Evolutionary conservation across 2,329 filamentous ascomycete genomes (phyloP).

Genomic region (Exophiala viscosa): DNA sequence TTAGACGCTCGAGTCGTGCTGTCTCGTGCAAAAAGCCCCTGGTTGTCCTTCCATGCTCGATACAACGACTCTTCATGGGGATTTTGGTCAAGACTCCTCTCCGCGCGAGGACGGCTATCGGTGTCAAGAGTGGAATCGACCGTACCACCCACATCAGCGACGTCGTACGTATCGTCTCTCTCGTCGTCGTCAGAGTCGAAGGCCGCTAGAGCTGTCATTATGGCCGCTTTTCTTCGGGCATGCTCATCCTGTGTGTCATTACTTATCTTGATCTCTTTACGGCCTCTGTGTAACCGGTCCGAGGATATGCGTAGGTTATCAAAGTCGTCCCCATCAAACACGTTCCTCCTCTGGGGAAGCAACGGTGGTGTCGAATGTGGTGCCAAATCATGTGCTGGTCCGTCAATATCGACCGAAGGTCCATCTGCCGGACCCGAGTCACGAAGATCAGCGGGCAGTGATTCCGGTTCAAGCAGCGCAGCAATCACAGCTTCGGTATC

Average conservation of each 20-base stretch:
- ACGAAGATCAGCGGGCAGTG: conserved; percentile 66
- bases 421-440: conserved; percentile 23
- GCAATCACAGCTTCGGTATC: conserved; percentile 75
- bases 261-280: conserved; percentile 36
- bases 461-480: conserved; percentile 70
- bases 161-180: conserved; percentile 93
- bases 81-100: conserved; percentile 21
- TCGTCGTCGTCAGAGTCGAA: conserved; percentile 97
- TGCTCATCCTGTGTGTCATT: conserved; percentile 35
- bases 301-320: conserved; percentile 65
- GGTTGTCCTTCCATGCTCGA: conserved; percentile 63
- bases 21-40: conserved; percentile 67
- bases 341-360: conserved; percentile 61
- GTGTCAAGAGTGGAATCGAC: conserved; percentile 58
- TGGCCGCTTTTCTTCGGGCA: conserved; percentile 75
- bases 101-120: conserved; percentile 15
- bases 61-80: conserved; percentile 67
- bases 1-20: conserved; percentile 64
- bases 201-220: conserved; percentile 78
- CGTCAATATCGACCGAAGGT: conserved; percentile 15
- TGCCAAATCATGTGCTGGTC: conserved; percentile 45
- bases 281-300: conserved; percentile 73
- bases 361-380: conserved; percentile 40
- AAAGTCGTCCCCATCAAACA: conserved; percentile 77
- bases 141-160: conserved; percentile 83